A percentile compares a stretch with the other conserved stretches of the same genome.
These are phyloP conservation scores for Soucietia sequanensis DNA, from an alignment of 805 yeast species.

Conservation along the genomic window DNA sequence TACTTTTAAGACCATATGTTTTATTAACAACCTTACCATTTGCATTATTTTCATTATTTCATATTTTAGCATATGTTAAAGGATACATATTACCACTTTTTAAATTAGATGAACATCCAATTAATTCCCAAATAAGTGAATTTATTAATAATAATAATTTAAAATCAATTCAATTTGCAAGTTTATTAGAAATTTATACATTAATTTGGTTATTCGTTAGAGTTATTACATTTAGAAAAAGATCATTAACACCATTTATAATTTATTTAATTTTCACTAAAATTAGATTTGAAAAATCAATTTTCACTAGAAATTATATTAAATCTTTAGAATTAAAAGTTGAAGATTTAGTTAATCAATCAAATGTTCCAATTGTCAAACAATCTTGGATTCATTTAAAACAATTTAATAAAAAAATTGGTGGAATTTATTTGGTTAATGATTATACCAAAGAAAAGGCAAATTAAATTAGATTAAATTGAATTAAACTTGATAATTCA, in stretches of 20 bases:
- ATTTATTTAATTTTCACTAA: slow-evolving; percentile 65
- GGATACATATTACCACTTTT: slow-evolving; percentile 63
- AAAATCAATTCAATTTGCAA: slow-evolving; percentile 39
- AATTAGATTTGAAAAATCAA: slow-evolving; percentile 72
- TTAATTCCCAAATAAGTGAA: slow-evolving; percentile 38
- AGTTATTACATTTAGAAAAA: slow-evolving; percentile 56
- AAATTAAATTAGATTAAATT: too few species aligned
- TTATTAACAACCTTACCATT: slow-evolving; percentile 70
- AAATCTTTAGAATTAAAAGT: slow-evolving; percentile 61
- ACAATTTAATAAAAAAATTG: slow-evolving; percentile 28
- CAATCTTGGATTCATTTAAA: slow-evolving; percentile 37
- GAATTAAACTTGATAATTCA: too few species aligned
- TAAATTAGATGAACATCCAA: slow-evolving; percentile 33
- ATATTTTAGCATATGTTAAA: slow-evolving; percentile 68
- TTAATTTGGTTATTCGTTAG: slow-evolving; percentile 46
- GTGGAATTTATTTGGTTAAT: slow-evolving; percentile 28
- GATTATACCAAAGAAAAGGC: slow-evolving; percentile 36
- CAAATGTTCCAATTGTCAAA: slow-evolving; percentile 30
- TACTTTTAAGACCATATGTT: slow-evolving; percentile 55
- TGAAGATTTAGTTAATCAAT: slow-evolving; percentile 29
- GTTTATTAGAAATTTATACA: slow-evolving; percentile 43
- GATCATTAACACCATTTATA: slow-evolving; percentile 59
- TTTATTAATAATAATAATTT: slow-evolving; percentile 36
- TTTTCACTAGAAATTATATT: slow-evolving; percentile 66
- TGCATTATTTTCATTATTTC: slow-evolving; percentile 76